Evolutionary conservation across 2,329 filamentous ascomycete genomes (phyloP), one percentile per base, ranked within the genome.

Genomic region (Pseudophaeomoniella oleicola): DNA sequence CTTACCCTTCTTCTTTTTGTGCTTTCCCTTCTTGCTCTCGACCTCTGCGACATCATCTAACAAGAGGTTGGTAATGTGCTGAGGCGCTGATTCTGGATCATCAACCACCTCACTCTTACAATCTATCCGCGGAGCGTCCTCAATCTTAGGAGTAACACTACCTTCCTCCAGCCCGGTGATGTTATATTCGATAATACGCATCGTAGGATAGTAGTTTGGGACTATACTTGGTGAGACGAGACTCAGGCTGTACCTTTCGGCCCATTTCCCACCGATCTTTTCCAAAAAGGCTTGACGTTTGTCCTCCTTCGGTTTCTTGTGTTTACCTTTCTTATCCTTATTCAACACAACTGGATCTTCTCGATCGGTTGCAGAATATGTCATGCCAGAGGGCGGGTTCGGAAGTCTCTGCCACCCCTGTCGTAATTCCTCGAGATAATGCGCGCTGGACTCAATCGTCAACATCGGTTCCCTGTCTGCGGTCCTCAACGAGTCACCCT

Each of bases 141-240:
- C 37, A 6, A 34, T 19, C 22, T n/a, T 9, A 27, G 22, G n/a
- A n/a, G 22, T 9, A 9, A n/a, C 9, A n/a, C 60, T 50, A 0
- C 55, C 47, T 36, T 73, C 50, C 44, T 85, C 80, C 3, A 94
- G 55, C 0, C 85, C 84, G 0, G 69, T 82, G 37, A 84, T 84
- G 54, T 98, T 96, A 65, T 96, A 98, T 51, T 94, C 84, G 44
- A 88, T 67, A n/a, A 98, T 71, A n/a, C 87, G 75, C 19, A 94
- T 59, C 1, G 82, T 86, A 0, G 88, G 90, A 45, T 87, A 90
- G 57, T 85, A 93, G 52, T 90, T 94, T 4, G 88, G 90, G 5
- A 96, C 83, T 27, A 98, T 66, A 52, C 87, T 96, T 0, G 88
- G 83, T 33, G 79, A 74, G 38, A 96, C 78, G 16, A 90, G 64